Base-by-base conservation (phyloP, 345 rosid species). In the Gossypium thurberi region DNA sequence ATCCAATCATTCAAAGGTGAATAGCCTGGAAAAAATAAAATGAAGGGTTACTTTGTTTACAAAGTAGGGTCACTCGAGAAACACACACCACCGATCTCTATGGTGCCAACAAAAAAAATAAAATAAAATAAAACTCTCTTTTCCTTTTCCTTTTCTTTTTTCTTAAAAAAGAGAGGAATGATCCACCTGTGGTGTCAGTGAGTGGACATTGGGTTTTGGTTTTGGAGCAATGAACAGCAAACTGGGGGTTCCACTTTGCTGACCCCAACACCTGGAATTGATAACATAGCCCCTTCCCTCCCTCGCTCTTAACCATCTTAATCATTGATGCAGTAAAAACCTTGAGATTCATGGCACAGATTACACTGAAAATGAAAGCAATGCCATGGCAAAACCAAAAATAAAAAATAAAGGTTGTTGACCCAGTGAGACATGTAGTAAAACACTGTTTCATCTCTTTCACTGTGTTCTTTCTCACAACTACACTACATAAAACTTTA, bases 161-260 rank as follows among this genome's bases (percentile, higher is more conserved):
- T 51, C 8, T 15, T 51, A 13, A 3, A 80, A 77, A 7, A 8
- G 57, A 20, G 0, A 57, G 28, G 87, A 85, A 87, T 82, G 87
- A 83, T 87, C 85, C 87, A 85, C 91, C 90, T 87, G 91, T 85
- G 83, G 83, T 86, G 90, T 90, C 89, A 85, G 94, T 83, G 90
- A 81, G 82, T 80, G 84, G 81, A 78, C 87, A 82, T 77, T 78
- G 83, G 90, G 40, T 33, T 5, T 33, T 33, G 40, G 40, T 33
- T 78, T 89, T 50, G 8, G 87, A 87, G 87, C 89, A 87, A 83
- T 80, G 70, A 81, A 81, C 80, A 79, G 88, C 6, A 89, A 85
- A 26, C 44, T 77, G 83, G 91, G 88, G 17, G 40, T 33, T 90
- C 86, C 87, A 74, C 81, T 79, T 76, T 85, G 40, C 92, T 86